These are phyloP conservation scores for Colletotrichum neosansevieriae DNA, from an alignment of 2,329 filamentous ascomycete species.

Conservation along the genomic window DNA sequence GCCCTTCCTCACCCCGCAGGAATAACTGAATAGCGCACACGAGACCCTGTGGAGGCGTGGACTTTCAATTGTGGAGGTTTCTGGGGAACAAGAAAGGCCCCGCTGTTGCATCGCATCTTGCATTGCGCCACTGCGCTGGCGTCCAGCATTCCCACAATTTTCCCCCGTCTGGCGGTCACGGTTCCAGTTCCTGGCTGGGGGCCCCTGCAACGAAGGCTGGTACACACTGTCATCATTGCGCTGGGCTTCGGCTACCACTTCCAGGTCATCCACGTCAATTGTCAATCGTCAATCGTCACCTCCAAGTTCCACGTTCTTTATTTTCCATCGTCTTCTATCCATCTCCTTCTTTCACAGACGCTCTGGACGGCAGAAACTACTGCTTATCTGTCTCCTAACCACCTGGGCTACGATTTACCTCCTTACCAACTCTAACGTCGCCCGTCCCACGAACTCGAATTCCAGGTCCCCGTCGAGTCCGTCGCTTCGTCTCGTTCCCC, in stretches of 20 bases:
- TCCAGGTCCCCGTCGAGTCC: constrained; percentile 13
- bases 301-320: neutral
- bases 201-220: constrained; percentile 8
- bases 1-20: neutral
- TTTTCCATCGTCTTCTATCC: neutral
- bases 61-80: constrained; percentile 10
- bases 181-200: constrained; percentile 8
- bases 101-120: constrained; percentile 5
- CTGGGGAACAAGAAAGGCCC: constrained; percentile 16
- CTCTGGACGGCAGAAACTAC: too few relatives aligned
- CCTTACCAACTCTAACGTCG: neutral
- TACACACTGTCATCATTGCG: constrained; percentile 26
- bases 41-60: constrained; percentile 7
- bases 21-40: neutral
- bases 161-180: constrained; percentile 6
- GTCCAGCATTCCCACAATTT: neutral
- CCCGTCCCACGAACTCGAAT: neutral
- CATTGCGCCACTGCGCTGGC: constrained; percentile 23
- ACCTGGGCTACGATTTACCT: neutral
- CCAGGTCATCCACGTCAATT: too few relatives aligned
- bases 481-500: constrained; percentile 23
- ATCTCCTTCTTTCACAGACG: neutral
- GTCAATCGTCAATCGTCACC: neutral
- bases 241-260: too few relatives aligned
- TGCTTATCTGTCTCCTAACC: neutral